A percentile compares a stretch with the other conserved stretches of the same genome.
phyloP scores from a whole-genome alignment of 73 alveolate genomes.

The Stentor roeselii region DNA sequence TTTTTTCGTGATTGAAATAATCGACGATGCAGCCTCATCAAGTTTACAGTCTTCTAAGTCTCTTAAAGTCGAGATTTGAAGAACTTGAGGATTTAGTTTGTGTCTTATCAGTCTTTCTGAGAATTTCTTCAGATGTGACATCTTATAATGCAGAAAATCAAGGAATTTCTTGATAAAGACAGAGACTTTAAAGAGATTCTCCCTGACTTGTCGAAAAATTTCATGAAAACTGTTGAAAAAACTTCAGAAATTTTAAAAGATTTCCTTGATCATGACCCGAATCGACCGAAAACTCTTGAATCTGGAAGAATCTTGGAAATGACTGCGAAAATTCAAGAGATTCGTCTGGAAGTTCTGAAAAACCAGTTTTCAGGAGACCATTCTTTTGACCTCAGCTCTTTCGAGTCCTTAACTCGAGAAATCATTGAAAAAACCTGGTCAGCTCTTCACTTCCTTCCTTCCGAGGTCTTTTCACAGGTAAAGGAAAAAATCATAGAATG shows the following conservation, averaged over 20 bases:
- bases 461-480: no score
- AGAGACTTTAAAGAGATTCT: neutral
- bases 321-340: neutral
- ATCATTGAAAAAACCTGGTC: neutral
- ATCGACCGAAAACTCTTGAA: no score
- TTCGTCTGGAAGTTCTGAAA: neutral
- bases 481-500: neutral
- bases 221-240: neutral
- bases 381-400: neutral
- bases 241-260: neutral
- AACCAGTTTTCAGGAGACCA: neutral
- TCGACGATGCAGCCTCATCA: neutral
- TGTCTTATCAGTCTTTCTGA: neutral
- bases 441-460: neutral
- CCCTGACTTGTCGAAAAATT: neutral
- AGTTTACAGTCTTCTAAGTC: neutral
- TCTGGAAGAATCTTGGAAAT: no score
- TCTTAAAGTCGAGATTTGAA: neutral
- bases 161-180: neutral
- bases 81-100: neutral
- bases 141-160: neutral
- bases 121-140: neutral
- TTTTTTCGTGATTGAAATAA: no score
- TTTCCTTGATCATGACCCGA: neutral
- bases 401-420: neutral